Evolutionary conservation across 805 yeast genomes (phyloP), one percentile per base, ranked within the genome.

Genomic region (Candida silvatica): DNA sequence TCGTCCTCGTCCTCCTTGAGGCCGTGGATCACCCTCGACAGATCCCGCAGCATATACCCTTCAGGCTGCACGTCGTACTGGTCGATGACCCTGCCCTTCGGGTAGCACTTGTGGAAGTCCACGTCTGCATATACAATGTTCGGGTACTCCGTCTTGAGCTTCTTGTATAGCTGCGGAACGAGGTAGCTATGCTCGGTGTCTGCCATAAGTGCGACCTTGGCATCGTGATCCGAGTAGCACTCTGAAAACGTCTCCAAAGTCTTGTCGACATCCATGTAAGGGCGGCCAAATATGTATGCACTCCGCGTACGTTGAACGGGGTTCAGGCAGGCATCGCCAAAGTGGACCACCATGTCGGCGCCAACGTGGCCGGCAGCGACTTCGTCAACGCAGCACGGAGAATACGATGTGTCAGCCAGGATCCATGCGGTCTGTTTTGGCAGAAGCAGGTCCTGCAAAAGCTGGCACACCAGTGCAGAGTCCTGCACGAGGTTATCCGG

Each of bases 331-430:
- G 97, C 90, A 52, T 86, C 94, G 3, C 98, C 98, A 57, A 88
- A 85, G 58, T 92, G 98, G 2, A 88, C 76, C 20, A 92, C 85
- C 4, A 82, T 59, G 43, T 90, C 95, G 5, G 92, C 87, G 5
- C 63, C 52, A 12, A 90, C 94, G 56, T 92, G 98, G 51, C 83
- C 88, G 1, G 96, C 94, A 0, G 98, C 97, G 19, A 90, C 94
- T 51, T 88, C 97, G 56, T 92, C 98, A 8, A 90, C 80, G 59
- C 98, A 92, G 57, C 98, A 92, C 1, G 95, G 68, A 20, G 95
- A 84, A 50, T 92, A 92, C 0, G 97, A 86, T 0, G 98, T 90
- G 51, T 92, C 98, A 0, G 97, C 98, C 25, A 92, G 61, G 14
- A 90, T 73, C 83, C 90, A 90, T 8, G 81, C 68, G 33, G 69